Base-by-base conservation (phyloP, 768 basidiomycete genomes). In the Boletellus ananas region DNA sequence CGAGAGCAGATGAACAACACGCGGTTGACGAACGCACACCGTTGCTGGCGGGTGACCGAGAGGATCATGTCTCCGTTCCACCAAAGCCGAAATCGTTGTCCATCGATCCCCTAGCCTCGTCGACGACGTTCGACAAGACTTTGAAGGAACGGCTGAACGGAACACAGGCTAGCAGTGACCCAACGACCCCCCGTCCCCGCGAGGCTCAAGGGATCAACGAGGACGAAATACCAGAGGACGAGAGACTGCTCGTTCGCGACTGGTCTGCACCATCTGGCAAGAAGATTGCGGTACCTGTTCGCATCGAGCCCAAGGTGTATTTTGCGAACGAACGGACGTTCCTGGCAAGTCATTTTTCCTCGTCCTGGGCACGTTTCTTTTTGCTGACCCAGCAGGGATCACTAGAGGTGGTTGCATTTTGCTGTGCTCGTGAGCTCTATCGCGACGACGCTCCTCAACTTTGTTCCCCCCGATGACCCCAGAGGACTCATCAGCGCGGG, bases 241-340 rank as follows among this genome's bases (percentile, higher is more conserved):
- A 85, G 55, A 77, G 82, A 52, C 65, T 85, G 14, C 63, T 87
- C 41, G 79, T 77, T 45, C 75, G 85, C 48, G 79, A 81, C 51
- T 90, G 86, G 84, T 73, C 66, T 21, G 95, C 94, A 1, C 88
- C 90, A 0, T 70, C 77, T 36, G 94, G 94, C 11, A 97, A 97
- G 74, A 78, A 79, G 56, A 94, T 99, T 50, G 82, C 93, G 0
- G 83, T 98, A 3, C 94, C 95, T 21, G 87, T 99, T n/a, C 81
- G 96, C 47, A 81, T 99, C 41, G 96, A 99, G 68, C 96, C 96
- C 25, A 99, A 99, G 72, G 94, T 96, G 4, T 95, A 94, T 64
- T 99, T 97, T 66, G 96, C 96, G 6, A 85, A 87, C 34, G 94
- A 97, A 69, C 78, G 95, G 53, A 98, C 94, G 13, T 95, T 94